Conservation (phyloP, 1,284 basidiomycete genomes). For the Boletus sp. region DNA sequence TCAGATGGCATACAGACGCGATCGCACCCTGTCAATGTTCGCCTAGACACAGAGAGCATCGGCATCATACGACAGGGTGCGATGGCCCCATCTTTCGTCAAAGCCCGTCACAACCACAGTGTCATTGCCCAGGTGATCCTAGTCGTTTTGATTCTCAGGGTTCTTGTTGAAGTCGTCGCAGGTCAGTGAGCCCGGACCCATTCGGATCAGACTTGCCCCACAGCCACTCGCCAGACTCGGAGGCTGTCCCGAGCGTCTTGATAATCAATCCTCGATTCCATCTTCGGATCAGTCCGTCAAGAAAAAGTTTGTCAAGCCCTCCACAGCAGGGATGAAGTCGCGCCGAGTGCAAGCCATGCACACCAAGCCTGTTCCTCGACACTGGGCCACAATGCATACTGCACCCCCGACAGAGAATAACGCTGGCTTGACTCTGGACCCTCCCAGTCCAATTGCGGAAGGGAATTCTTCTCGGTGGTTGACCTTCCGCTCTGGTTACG, state of each 20-base stretch:
- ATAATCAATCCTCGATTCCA: neutral
- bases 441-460: neutral
- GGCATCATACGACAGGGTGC: neutral
- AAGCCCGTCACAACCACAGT: neutral
- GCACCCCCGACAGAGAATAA: neutral
- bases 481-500: slow-evolving; percentile 25
- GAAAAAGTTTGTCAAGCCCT: neutral
- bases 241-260: neutral
- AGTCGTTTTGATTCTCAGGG: neutral
- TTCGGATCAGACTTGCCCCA: neutral
- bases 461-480: slow-evolving; percentile 17
- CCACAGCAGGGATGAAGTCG: neutral
- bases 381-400: neutral
- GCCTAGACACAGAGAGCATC: neutral
- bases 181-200: slow-evolving; percentile 9
- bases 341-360: neutral
- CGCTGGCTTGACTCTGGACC: slow-evolving; percentile 12
- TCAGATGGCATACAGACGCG: neutral
- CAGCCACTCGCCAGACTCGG: neutral
- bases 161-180: slow-evolving; percentile 12
- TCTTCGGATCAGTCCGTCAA: neutral
- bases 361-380: neutral
- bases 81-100: neutral
- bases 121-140: slow-evolving; percentile 10
- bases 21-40: neutral